phyloP scores from a whole-genome alignment of 2,329 filamentous ascomycete species.

The Blumeria graminis region DNA sequence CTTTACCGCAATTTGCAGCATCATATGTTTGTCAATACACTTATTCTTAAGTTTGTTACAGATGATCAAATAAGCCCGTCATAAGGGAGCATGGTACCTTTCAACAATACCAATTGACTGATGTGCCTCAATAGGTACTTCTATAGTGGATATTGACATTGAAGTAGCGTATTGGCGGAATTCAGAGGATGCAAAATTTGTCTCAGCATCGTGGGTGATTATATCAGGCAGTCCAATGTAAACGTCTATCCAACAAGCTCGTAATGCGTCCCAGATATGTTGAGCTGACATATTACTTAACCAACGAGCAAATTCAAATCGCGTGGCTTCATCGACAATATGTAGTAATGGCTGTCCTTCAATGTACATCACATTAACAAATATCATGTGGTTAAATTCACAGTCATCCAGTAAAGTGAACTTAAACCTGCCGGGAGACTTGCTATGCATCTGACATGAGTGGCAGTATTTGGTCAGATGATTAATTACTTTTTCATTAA shows the following conservation, averaged over 20 bases:
- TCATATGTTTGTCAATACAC: not conserved
- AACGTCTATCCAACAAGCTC: slow-evolving; percentile 1
- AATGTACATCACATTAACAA: slow-evolving; percentile 4
- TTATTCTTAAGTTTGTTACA: not conserved
- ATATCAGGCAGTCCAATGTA: not conserved
- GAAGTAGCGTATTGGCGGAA: no score
- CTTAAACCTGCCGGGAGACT: not conserved
- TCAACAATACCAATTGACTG: no score
- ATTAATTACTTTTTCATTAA: not conserved
- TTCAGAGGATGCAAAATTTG: slow-evolving; percentile 2
- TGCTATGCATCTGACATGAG: not conserved
- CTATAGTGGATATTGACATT: no score
- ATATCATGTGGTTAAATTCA: slow-evolving; percentile 2
- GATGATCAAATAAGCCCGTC: not conserved
- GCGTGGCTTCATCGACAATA: slow-evolving; percentile 1
- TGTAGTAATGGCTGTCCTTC: slow-evolving; percentile 2
- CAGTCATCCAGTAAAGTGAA: not conserved
- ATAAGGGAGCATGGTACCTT: not conserved
- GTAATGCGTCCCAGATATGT: slow-evolving; percentile 1
- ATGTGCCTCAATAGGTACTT: no score
- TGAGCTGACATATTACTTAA: not conserved
- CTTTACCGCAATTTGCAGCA: not conserved
- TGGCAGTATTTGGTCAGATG: not conserved
- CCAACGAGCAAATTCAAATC: slow-evolving; percentile 2
- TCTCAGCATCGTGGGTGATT: not conserved